Conservation (phyloP, 2,329 filamentous ascomycete species). For the Ophiostoma novo-ulmi region DNA sequence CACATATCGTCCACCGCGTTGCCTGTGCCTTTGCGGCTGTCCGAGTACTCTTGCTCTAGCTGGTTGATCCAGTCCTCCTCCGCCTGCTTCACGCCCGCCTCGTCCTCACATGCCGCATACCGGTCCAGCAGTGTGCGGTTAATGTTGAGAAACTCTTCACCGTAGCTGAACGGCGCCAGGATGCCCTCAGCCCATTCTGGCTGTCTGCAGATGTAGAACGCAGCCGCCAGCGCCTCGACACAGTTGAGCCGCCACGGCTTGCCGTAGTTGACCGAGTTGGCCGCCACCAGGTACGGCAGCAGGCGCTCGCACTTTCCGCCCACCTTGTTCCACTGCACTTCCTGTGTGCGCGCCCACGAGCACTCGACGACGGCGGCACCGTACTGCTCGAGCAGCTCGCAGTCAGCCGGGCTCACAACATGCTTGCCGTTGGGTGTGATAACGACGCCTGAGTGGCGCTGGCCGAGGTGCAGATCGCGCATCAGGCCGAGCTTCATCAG, state of each 20-base stretch:
- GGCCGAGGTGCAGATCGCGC: constrained; percentile 85
- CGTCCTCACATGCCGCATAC: constrained; percentile 78
- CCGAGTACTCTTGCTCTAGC: constrained; percentile 82
- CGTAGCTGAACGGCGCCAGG: constrained; percentile 81
- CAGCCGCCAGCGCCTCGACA: constrained; percentile 87
- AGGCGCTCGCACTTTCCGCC: constrained; percentile 89
- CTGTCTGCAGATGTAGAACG: constrained; percentile 89
- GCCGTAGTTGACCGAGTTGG: constrained; percentile 96
- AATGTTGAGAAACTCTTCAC: constrained; percentile 82
- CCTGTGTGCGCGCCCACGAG: constrained; percentile 87
- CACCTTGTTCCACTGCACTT: constrained; percentile 86
- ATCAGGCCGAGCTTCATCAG: constrained; percentile 89
- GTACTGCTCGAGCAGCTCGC: constrained; percentile 73
- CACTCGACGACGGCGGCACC: constrained; percentile 96
- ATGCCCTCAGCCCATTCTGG: constrained; percentile 84
- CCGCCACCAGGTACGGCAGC: constrained; percentile 90
- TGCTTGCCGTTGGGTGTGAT: constrained; percentile 92
- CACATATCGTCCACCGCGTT: constrained; percentile 62
- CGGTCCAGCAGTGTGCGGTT: constrained; percentile 75
- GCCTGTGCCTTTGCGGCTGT: constrained; percentile 55
- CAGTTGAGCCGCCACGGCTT: constrained; percentile 94
- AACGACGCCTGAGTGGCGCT: constrained; percentile 86
- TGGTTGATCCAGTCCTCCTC: constrained; percentile 85
- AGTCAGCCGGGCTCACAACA: constrained; percentile 77
- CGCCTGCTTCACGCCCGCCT: constrained; percentile 74